A percentile compares a stretch with the other conserved stretches of the same genome.
phyloP scores from a whole-genome alignment of 1,284 basidiomycete species.

The Austroboletus niveus region DNA sequence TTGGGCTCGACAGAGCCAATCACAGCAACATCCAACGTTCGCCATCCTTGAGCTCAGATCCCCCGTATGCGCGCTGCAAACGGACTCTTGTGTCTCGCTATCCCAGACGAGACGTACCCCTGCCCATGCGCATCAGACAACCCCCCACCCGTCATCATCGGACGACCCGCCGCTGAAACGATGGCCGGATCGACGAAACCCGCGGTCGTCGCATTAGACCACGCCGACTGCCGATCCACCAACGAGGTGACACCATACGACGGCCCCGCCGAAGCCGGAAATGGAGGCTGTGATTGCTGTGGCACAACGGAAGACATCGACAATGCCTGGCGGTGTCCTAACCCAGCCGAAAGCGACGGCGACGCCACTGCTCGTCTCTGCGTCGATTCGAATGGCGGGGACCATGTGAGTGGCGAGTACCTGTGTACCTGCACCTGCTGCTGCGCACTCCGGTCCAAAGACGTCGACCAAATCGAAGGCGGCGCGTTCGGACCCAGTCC shows the following conservation, averaged over 20 bases:
- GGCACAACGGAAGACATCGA: constrained; percentile 12
- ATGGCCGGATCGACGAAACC: constrained; percentile 25
- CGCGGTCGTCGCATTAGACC: not conserved
- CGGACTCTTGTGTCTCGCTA: no score
- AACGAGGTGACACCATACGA: no score
- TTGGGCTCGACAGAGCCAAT: no score
- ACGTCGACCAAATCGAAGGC: constrained; percentile 57
- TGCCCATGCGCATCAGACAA: no score
- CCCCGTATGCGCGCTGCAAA: no score
- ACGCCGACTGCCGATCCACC: no score
- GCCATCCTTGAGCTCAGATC: no score
- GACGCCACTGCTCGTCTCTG: constrained; percentile 4
- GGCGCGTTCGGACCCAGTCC: constrained; percentile 39
- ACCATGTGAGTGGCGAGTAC: constrained; percentile 16
- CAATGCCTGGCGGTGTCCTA: constrained; percentile 17
- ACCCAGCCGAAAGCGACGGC: constrained; percentile 10
- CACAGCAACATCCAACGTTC: no score
- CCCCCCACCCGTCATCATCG: no score
- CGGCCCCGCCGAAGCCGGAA: not conserved
- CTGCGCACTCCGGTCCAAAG: constrained; percentile 37
- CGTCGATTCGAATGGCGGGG: constrained; percentile 22
- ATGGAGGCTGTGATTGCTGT: constrained; percentile 12
- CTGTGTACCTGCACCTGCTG: constrained; percentile 19
- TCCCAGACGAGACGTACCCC: no score
- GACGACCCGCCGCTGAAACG: constrained; percentile 10